Percentiles rank a stretch among this genome's conserved stretches.
These are phyloP conservation scores for Nicotiana benthamiana DNA, from an alignment of 257 asterid genomes.

Conservation along the genomic window DNA sequence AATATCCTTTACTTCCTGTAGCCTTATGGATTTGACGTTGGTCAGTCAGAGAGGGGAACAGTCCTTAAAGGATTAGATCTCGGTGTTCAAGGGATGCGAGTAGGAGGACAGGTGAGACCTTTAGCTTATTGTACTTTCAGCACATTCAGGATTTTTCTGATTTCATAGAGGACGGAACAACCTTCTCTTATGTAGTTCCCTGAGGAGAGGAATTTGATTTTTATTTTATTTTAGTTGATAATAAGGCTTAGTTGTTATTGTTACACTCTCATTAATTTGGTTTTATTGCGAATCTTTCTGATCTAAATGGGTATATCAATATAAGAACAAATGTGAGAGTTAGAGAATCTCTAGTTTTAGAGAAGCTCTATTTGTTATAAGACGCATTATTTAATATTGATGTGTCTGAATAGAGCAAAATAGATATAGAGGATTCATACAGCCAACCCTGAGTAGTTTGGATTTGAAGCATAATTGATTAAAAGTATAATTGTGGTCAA, in stretches of 20 bases:
- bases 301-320: not conserved
- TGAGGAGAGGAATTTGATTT: not conserved
- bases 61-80: slow-evolving; percentile 92
- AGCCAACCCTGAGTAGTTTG: not conserved
- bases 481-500: not conserved
- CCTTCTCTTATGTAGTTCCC: not conserved
- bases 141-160: not conserved
- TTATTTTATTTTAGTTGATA: not conserved
- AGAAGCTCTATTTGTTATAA: not conserved
- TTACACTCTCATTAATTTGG: not conserved
- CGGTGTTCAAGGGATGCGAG: slow-evolving; percentile 94
- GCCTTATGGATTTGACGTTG: slow-evolving; percentile 98
- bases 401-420: not conserved
- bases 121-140: not conserved
- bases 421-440: not conserved
- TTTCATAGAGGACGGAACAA: not conserved
- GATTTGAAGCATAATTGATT: not conserved
- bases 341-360: not conserved
- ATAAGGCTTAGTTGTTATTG: not conserved
- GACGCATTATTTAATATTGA: not conserved
- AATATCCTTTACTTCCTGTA: slow-evolving; percentile 16
- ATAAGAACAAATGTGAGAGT: not conserved
- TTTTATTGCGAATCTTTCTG: too few relatives aligned
- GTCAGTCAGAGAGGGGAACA: slow-evolving; percentile 73
- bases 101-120: slow-evolving; percentile 87